Percentiles rank a stretch among this genome's conserved stretches.
Evolutionary conservation across 768 basidiomycete species (phyloP).

Genomic region (Boletus speciosus): DNA sequence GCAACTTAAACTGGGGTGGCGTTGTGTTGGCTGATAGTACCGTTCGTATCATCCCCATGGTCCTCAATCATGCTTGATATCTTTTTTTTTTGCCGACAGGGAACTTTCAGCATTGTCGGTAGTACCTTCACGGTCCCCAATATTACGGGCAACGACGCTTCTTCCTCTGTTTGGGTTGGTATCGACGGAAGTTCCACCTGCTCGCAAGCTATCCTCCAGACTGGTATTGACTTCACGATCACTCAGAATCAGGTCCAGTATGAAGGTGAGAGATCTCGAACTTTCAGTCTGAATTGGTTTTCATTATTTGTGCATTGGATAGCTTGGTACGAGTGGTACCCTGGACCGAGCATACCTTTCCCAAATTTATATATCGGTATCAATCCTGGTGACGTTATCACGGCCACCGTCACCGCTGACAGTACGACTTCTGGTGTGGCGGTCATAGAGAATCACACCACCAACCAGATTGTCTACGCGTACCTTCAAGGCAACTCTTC

Average conservation of each 20-base stretch:
- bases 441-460: too few species aligned
- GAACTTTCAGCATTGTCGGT: slow-evolving; percentile 16
- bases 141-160: slow-evolving; percentile 2
- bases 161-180: background rate
- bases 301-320: background rate
- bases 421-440: too few species aligned
- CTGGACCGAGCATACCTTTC: slow-evolving; percentile 9
- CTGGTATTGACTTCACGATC: slow-evolving; percentile 17
- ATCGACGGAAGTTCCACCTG: slow-evolving; percentile 1
- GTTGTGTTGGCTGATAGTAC: too few species aligned
- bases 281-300: background rate
- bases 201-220: slow-evolving; percentile 14
- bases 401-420: slow-evolving; percentile 11
- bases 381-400: slow-evolving; percentile 15
- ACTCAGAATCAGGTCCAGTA: background rate
- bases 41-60: slow-evolving; percentile 3
- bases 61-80: background rate
- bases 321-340: slow-evolving; percentile 27
- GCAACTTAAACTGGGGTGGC: too few species aligned
- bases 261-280: slow-evolving; percentile 4
- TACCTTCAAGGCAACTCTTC: too few species aligned
- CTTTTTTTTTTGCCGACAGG: slow-evolving; percentile 7
- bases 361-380: slow-evolving; percentile 5
- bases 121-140: slow-evolving; percentile 20
- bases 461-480: too few species aligned